Percentiles rank a stretch among this genome's conserved stretches.
Evolutionary conservation across 148 eudicot species (phyloP).

Genomic region (Cornus suecica): DNA sequence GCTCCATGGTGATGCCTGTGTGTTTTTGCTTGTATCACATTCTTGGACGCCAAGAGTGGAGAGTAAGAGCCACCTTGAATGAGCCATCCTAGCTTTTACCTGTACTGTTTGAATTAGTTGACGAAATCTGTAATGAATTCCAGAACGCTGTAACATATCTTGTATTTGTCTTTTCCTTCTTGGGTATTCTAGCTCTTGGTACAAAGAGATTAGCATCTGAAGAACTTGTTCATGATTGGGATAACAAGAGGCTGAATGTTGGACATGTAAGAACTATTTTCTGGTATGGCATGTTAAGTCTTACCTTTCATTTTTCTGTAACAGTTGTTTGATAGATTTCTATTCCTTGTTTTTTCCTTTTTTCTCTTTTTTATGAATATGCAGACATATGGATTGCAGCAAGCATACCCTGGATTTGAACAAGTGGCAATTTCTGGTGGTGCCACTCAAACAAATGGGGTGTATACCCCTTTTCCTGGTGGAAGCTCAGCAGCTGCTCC

Average conservation of each 20-base stretch:
- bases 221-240: conserved; percentile 49
- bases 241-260: conserved; percentile 65
- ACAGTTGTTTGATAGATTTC: no score
- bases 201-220: conserved; percentile 68
- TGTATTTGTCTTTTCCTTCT: neutral
- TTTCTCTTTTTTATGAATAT: neutral
- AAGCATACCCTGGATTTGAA: conserved; percentile 37
- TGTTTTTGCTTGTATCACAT: no score
- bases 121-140: neutral
- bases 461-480: conserved; percentile 32
- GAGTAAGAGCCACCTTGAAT: no score
- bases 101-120: neutral
- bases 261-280: conserved; percentile 43
- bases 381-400: conserved; percentile 37
- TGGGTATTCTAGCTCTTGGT: conserved; percentile 42
- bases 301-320: no score
- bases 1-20: no score
- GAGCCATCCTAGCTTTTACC: neutral
- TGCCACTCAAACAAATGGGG: conserved; percentile 26
- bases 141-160: conserved; percentile 1
- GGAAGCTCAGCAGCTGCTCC: conserved; percentile 34
- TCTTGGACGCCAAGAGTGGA: no score
- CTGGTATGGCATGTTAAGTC: neutral
- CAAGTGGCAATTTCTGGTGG: conserved; percentile 27
- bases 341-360: neutral